Base-by-base conservation (phyloP, 495 filamentous ascomycete genomes). In the Penicillium antarcticum region DNA sequence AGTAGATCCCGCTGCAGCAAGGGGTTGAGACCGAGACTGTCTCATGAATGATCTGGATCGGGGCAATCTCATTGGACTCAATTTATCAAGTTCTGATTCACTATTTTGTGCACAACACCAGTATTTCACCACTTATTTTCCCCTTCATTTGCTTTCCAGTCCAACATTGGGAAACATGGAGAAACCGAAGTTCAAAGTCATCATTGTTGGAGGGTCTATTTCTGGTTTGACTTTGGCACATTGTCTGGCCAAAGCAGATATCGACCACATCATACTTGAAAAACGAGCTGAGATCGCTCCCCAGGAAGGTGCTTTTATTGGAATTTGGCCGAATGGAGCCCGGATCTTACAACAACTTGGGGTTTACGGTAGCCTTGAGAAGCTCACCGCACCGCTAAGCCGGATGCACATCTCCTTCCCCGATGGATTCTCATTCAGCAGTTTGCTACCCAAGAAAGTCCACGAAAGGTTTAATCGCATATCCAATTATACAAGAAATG, bases 171-270 rank as follows among this genome's bases (percentile, higher is more conserved):
- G 7, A 29, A 8, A 7, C 24, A 29, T 29, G 24, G 24, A 29
- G 24, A 29, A 29, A 29, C 24, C 24, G 3, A 47, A 47, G 2
- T 76, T 80, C 62, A 71, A 63, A 41, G 76, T 76, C 21, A 68
- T 85, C 31, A 73, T 85, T 34, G 73, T 77, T 12, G 81, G 80
- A 19, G 79, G 76, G 7, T 74, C 73, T 5, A 68, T 82, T 19
- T 65, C 75, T 4, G 77, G 77, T 0, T 59, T 85, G 3, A 74
- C 73, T 3, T 52, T 78, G 1, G 78, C 80, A 0, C 71, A 80
- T 38, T 62, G 58, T n/a, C 62, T 84, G 13, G 46, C 64, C 1
- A 55, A 60, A 24, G 65, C 65, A 2, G 61, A 61, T 13, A 77
- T 84, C 49, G 75, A 80, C 50, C 77, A 74, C 35, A 55, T 78